Evolutionary conservation across 1,284 basidiomycete genomes (phyloP).

Genomic region (Cystobasidium pallidum): DNA sequence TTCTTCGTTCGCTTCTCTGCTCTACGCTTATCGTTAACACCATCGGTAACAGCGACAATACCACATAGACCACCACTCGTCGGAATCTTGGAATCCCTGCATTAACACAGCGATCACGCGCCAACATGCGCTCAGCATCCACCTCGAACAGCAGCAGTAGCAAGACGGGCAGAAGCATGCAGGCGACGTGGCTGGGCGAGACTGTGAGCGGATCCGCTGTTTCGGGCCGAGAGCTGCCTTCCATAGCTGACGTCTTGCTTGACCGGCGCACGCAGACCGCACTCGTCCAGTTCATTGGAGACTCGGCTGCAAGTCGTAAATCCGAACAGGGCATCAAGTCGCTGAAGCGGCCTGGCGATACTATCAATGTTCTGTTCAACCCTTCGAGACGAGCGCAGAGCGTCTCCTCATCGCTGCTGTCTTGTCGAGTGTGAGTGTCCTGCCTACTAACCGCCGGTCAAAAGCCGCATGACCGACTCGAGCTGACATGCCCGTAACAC

Average conservation of each 20-base stretch:
- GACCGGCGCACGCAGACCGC: conserved; percentile 12
- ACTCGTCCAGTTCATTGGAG: conserved; percentile 13
- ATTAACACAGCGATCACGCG: neutral
- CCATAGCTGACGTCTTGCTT: neutral
- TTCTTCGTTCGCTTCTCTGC: neutral
- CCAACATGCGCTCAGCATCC: conserved; percentile 7
- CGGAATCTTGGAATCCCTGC: neutral
- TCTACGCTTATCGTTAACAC: neutral
- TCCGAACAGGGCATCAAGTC: conserved; percentile 10
- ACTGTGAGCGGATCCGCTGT: conserved; percentile 9
- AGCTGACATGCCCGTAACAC: neutral
- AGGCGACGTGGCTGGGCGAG: conserved; percentile 29
- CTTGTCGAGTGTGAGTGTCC: neutral
- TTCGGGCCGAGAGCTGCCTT: no score
- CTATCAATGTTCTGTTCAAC: conserved; percentile 31
- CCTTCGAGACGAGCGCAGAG: conserved; percentile 6
- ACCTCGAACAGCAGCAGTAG: conserved; percentile 10
- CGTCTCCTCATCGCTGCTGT: neutral
- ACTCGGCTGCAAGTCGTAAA: conserved; percentile 10
- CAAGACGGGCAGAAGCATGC: conserved; percentile 24
- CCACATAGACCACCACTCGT: neutral
- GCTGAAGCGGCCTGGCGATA: conserved; percentile 3
- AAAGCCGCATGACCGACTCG: neutral
- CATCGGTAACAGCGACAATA: no score
- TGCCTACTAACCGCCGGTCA: no score